Evolutionary conservation across 345 rosid genomes (phyloP), one percentile per base, ranked within the genome.

Genomic region (Citrus trifoliata): DNA sequence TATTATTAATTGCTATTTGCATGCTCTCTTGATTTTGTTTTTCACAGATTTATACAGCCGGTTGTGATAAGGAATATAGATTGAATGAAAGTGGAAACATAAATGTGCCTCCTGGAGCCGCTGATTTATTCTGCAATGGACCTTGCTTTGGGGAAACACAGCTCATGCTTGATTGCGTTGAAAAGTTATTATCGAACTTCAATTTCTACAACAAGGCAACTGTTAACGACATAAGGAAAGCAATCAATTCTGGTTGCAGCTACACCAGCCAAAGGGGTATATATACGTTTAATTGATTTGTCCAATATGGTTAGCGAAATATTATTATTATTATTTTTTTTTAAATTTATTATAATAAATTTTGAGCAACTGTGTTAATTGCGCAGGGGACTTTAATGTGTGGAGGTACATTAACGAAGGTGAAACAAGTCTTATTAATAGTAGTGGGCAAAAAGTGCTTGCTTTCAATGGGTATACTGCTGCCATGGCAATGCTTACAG

Each of bases 61-160:
- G 85, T 0, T 92, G 93, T 40, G 55, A 82, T 24, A 89, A 87
- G 46, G 87, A 81, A 9, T 89, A 80, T 48, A 86, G 89, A 80
- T 72, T 90, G 80, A 83, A 83, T 10, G 82, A 69, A 73, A 73
- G 86, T 82, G 92, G 93, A 51, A 81, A 88, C 72, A 67, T 89
- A 53, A 85, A 85, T 25, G 86, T 88, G 19, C 92, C 88, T 58
- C 82, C 46, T 8, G 87, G 82, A 56, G 89, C 88, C 9, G 88
- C 87, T 27, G 85, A 88, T 2, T 37, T 59, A 10, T 89, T 88
- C 88, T 89, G 93, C 72, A 70, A 70, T 0, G 90, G 90, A 63
- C 91, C 93, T 76, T 92, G 93, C 73, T 25, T 84, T 1, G 80
- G 73, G 0, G 92, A 92, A 85, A 90, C 92, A 28, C 85, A 83